Evolutionary conservation across 352 stramenopile genomes (phyloP).

Genomic region (Globisporangium nagaii): DNA sequence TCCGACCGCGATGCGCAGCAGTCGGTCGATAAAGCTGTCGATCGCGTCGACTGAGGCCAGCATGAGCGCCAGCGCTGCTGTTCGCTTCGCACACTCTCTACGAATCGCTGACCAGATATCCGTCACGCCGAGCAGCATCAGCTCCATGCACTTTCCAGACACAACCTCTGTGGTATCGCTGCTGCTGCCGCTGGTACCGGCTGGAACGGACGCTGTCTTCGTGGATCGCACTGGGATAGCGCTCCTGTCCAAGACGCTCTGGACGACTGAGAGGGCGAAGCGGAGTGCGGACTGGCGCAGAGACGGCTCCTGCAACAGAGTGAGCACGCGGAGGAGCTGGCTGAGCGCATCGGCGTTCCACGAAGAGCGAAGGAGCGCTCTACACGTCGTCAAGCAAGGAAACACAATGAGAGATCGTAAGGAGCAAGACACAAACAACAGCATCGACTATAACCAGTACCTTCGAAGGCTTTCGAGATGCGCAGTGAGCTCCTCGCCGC

Average conservation of each 20-base stretch:
- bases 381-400: neutral
- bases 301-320: conserved; percentile 31
- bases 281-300: conserved; percentile 27
- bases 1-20: conserved; percentile 31
- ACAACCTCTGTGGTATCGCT: too few relatives aligned
- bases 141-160: conserved; percentile 2
- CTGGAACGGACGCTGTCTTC: neutral
- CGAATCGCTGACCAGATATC: conserved; percentile 72
- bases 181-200: neutral
- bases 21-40: conserved; percentile 32
- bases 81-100: conserved; percentile 31
- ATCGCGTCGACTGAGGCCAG: conserved; percentile 24
- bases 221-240: neutral
- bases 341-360: conserved; percentile 15
- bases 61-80: conserved; percentile 18
- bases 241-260: neutral
- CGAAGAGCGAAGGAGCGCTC: conserved; percentile 11
- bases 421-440: neutral
- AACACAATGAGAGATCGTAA: neutral
- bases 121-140: conserved; percentile 44
- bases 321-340: conserved; percentile 13
- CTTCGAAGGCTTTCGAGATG: neutral
- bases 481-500: neutral
- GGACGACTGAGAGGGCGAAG: conserved; percentile 27
- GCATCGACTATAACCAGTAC: neutral